Evolutionary conservation across 2,329 filamentous ascomycete genomes (phyloP).

Genomic region (Cladophialophora immunda): DNA sequence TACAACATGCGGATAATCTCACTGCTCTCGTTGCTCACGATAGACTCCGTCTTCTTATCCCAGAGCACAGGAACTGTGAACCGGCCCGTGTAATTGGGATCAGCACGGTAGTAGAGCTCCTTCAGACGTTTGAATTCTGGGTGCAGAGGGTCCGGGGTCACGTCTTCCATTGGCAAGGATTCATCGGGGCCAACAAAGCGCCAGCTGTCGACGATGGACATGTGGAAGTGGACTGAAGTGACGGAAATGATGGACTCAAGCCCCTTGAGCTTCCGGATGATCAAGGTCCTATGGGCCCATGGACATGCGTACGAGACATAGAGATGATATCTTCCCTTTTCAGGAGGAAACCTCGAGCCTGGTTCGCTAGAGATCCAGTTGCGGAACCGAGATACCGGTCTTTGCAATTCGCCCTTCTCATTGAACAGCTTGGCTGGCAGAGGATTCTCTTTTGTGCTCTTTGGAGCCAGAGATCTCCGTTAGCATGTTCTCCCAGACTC

Average conservation of each 20-base stretch:
- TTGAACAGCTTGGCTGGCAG: slow-evolving; percentile 65
- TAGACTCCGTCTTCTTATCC: slow-evolving; percentile 75
- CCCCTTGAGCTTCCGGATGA: slow-evolving; percentile 60
- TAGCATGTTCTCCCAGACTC: not conserved
- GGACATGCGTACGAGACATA: slow-evolving; percentile 94
- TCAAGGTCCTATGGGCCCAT: slow-evolving; percentile 69
- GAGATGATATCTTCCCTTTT: slow-evolving; percentile 90
- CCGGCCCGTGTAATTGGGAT: slow-evolving; percentile 73
- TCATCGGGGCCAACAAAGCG: slow-evolving; percentile 72
- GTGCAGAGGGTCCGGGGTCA: slow-evolving; percentile 62
- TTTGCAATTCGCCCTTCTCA: slow-evolving; percentile 91
- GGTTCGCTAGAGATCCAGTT: slow-evolving; percentile 77
- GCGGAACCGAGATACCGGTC: slow-evolving; percentile 81
- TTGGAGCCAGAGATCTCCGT: not conserved
- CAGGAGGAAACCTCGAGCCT: slow-evolving; percentile 78
- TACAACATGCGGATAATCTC: slow-evolving; percentile 88
- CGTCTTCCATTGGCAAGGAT: slow-evolving; percentile 63
- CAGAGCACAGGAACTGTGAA: slow-evolving; percentile 86
- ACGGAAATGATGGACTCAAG: slow-evolving; percentile 62
- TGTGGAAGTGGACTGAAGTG: slow-evolving; percentile 83
- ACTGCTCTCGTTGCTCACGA: slow-evolving; percentile 86
- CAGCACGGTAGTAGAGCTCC: slow-evolving; percentile 76
- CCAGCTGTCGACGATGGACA: slow-evolving; percentile 68
- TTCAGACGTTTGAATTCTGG: slow-evolving; percentile 72
- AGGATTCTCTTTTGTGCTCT: slow-evolving; percentile 76